Conservation (phyloP, 257 asterid species). For the Oldenlandia corymbosa region DNA sequence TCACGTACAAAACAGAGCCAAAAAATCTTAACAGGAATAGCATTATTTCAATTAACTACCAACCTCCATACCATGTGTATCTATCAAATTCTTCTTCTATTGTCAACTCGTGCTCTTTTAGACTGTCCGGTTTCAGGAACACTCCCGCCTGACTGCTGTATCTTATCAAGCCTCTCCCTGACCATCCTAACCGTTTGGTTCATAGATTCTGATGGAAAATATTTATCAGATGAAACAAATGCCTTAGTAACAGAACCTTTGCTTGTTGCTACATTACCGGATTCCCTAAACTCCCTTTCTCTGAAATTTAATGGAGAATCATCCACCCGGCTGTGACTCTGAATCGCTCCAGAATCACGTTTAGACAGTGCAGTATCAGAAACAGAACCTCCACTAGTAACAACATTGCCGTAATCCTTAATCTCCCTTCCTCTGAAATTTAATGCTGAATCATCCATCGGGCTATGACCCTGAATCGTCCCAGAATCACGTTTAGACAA, state of each 20-base stretch:
- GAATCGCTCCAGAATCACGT: conserved; percentile 27
- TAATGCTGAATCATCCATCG: conserved; percentile 18
- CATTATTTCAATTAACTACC: not conserved
- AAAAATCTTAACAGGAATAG: too few species aligned
- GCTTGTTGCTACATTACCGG: not conserved
- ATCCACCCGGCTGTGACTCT: conserved; percentile 6
- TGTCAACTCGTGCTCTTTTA: conserved; percentile 56
- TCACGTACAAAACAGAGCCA: too few species aligned
- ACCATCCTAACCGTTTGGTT: conserved; percentile 71
- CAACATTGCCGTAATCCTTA: conserved; percentile 11
- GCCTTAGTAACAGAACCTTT: conserved; percentile 29
- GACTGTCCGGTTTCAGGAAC: conserved; percentile 42
- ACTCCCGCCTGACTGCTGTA: conserved; percentile 43
- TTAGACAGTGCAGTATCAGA: conserved; percentile 41
- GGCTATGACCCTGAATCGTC: conserved; percentile 12
- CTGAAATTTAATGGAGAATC: conserved; percentile 21
- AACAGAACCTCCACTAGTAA: not conserved
- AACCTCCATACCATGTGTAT: not conserved
- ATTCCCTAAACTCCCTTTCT: conserved; percentile 11
- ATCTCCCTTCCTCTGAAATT: conserved; percentile 12
- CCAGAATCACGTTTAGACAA: conserved; percentile 37
- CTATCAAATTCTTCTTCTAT: conserved; percentile 62
- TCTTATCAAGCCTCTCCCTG: conserved; percentile 74
- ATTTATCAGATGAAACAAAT: conserved; percentile 44
- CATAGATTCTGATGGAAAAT: conserved; percentile 75